Percentiles rank a stretch among this genome's conserved stretches.
phyloP scores from a whole-genome alignment of 768 basidiomycete genomes.

The Lactarius trivialis region DNA sequence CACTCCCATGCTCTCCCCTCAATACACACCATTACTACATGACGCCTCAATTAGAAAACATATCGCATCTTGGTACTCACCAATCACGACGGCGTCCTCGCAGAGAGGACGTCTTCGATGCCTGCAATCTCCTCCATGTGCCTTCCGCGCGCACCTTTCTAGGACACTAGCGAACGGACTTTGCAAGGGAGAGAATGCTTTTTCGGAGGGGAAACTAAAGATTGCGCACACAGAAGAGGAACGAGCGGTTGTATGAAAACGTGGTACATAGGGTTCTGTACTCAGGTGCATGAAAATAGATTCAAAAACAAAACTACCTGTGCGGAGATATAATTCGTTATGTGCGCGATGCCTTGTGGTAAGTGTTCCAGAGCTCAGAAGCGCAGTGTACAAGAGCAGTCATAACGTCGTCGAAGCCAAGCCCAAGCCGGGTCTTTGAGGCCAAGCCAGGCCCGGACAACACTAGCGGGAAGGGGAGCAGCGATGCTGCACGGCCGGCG shows the following conservation, averaged over 20 bases:
- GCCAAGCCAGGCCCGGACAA: no score
- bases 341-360: constrained; percentile 41
- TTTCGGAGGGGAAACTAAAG: no score
- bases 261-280: no score
- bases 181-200: constrained; percentile 31
- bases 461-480: no score
- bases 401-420: background rate
- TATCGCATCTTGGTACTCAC: constrained; percentile 21
- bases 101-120: constrained; percentile 28
- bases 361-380: constrained; percentile 42
- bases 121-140: constrained; percentile 28
- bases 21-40: background rate
- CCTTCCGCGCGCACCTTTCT: constrained; percentile 36
- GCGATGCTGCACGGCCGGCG: no score
- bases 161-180: constrained; percentile 36
- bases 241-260: no score
- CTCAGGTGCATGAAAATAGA: no score
- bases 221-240: no score
- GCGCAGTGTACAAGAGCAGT: background rate
- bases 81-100: constrained; percentile 31
- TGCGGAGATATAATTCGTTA: constrained; percentile 46
- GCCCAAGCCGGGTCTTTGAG: no score
- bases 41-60: background rate
- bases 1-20: background rate
- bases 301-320: no score